Base-by-base conservation (phyloP, 78 protist species). In the Anaeramoeba flamelloides region DNA sequence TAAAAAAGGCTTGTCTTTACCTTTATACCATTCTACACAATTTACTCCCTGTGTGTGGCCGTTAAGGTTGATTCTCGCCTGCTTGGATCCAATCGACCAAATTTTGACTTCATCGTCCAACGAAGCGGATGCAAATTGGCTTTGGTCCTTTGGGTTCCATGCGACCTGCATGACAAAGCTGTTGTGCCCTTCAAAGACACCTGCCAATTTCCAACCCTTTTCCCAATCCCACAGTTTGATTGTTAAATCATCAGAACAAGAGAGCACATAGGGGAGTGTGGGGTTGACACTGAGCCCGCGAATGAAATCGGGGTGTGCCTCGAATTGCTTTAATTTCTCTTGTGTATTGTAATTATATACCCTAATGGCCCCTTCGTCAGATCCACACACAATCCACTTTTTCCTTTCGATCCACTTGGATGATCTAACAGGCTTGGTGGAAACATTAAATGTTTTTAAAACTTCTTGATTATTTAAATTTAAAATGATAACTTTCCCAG, bases 41-140 rank as follows among this genome's bases (percentile, higher is more conserved):
- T 98, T 97, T 65, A 95, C 94, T 3, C 99, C 99, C 84, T 89
- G 87, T 76, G 88, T 92, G 77, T 97, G 99, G 32, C 98, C 99
- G 81, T 93, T 95, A n/a, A 98, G 87, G 0, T 97, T 94, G 81
- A 94, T 94, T 83, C 92, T 87, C 36, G 99, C 94, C 36, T 31
- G 37, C 36, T 90, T 0, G 2, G 94, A 74, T 38, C 69, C 75
- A 4, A 94, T 4, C n/a, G 85, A 65, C 99, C 99, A 97, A 2
- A 93, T 89, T 69, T 94, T 94, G 76, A 96, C 80, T 0, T 94
- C 87, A 33, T 89, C 87, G 79, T 98, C 99, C 26, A 98, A 87
- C 33, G 99, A 95, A n/a, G 96, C 97, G 1, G 91, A 39, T 36
- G 98, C 98, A 74, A 98, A 98, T 2, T 92, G 86, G 86, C 89